Percentiles rank a stretch among this genome's conserved stretches.
Conservation (phyloP, 345 rosid genomes). For the Corymbia maculata region DNA sequence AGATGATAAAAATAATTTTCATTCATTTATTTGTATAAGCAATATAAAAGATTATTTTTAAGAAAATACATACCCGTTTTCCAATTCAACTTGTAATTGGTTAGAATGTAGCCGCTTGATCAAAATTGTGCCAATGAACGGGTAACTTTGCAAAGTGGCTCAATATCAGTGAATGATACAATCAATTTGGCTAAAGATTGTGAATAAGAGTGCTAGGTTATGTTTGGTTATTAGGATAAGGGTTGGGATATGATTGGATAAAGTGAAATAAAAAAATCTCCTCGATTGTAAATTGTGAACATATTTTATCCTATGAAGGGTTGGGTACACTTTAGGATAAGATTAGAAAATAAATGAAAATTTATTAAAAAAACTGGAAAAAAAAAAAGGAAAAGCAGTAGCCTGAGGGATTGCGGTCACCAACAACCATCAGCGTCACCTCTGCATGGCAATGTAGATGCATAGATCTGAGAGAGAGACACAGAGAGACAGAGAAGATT, state of each 20-base stretch:
- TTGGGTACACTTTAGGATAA: neutral
- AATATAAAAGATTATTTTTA: too few relatives aligned
- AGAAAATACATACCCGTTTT: too few relatives aligned
- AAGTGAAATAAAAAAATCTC: neutral
- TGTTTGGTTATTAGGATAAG: neutral
- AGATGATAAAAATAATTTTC: too few relatives aligned
- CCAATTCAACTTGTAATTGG: too few relatives aligned
- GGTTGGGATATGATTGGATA: neutral
- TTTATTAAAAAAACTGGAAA: neutral
- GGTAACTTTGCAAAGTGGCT: neutral
- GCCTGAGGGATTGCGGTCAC: neutral
- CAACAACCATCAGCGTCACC: neutral
- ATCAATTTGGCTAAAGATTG: neutral
- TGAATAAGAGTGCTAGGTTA: neutral
- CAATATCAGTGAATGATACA: neutral
- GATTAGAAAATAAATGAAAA: neutral
- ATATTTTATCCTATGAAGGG: neutral
- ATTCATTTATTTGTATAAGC: fast-evolving
- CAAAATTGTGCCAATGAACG: neutral
- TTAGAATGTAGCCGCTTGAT: too few relatives aligned
- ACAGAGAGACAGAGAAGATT: neutral
- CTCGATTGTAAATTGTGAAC: neutral
- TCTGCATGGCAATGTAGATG: neutral
- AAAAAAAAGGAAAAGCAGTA: neutral
- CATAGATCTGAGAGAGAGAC: neutral